These are phyloP conservation scores for Stagonosporopsis rhizophila DNA, from an alignment of 2,329 filamentous ascomycete species.

Conservation along the genomic window DNA sequence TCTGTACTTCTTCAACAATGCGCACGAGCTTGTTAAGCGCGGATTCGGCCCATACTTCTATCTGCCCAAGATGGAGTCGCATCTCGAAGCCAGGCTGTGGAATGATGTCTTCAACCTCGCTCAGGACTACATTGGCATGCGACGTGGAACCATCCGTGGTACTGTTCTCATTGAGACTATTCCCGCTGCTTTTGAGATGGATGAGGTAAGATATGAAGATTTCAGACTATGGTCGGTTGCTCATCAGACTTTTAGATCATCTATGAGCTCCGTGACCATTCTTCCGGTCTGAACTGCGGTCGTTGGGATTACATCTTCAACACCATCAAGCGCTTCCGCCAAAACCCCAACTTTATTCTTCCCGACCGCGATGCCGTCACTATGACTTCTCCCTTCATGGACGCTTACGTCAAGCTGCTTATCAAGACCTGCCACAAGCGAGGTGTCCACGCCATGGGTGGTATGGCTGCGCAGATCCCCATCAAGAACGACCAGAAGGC, in stretches of 20 bases:
- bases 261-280: slow-evolving; percentile 97
- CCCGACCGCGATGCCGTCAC: slow-evolving; percentile 91
- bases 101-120: slow-evolving; percentile 97
- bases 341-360: slow-evolving; percentile 90
- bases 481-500: slow-evolving; percentile 93
- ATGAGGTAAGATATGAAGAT: slow-evolving; percentile 65
- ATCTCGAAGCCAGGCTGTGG: slow-evolving; percentile 96
- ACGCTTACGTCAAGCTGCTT: slow-evolving; percentile 93
- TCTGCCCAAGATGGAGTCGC: slow-evolving; percentile 96
- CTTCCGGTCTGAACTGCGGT: slow-evolving; percentile 94
- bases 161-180: slow-evolving; percentile 99
- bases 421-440: slow-evolving; percentile 98
- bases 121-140: slow-evolving; percentile 91
- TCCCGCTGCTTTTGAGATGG: slow-evolving; percentile 98
- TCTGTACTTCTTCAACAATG: slow-evolving; percentile 99
- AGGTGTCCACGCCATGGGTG: slow-evolving; percentile 98
- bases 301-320: slow-evolving; percentile 99
- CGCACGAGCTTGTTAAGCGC: slow-evolving; percentile 80
- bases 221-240: background rate
- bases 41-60: slow-evolving; percentile 97
- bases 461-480: slow-evolving; percentile 98
- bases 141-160: slow-evolving; percentile 88
- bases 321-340: slow-evolving; percentile 98
- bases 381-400: slow-evolving; percentile 99
- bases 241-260: slow-evolving; percentile 72